A percentile compares a stretch with the other conserved stretches of the same genome.
These are phyloP conservation scores for Botryosphaeria dothidea DNA, from an alignment of 2,329 filamentous ascomycete genomes.

Conservation along the genomic window DNA sequence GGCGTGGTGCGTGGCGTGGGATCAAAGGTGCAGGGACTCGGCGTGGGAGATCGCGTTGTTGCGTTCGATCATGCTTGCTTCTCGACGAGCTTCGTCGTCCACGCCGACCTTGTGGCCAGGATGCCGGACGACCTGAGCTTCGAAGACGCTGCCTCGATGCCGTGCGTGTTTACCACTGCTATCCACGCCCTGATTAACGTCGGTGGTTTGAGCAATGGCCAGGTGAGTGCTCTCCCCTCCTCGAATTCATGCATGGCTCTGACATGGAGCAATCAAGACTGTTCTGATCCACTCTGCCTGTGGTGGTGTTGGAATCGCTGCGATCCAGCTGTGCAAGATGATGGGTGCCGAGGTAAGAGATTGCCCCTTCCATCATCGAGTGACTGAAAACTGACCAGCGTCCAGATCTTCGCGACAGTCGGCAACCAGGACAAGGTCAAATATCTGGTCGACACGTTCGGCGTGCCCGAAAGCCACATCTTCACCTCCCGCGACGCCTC, in stretches of 20 bases:
- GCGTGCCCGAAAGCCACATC: conserved; percentile 27
- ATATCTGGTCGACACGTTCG: conserved; percentile 14
- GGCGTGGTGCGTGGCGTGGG: conserved; percentile 27
- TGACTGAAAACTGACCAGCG: not conserved
- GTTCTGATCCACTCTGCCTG: conserved; percentile 24
- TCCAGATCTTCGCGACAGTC: conserved; percentile 20
- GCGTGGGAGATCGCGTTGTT: conserved; percentile 26
- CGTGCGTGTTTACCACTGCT: conserved; percentile 26
- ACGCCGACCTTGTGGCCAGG: conserved; percentile 15
- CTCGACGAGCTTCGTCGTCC: conserved; percentile 9
- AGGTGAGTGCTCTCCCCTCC: conserved; percentile 18
- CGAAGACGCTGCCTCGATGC: conserved; percentile 31
- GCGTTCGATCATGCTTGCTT: not conserved
- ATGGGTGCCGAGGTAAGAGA: conserved; percentile 26
- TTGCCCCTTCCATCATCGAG: no score
- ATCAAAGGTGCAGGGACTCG: conserved; percentile 7
- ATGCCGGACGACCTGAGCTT: conserved; percentile 32
- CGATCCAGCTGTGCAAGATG: conserved; percentile 23
- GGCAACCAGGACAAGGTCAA: conserved; percentile 18
- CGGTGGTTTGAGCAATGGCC: conserved; percentile 23
- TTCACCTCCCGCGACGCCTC: conserved; percentile 26
- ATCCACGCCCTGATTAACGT: conserved; percentile 28
- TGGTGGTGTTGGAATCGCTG: conserved; percentile 26
- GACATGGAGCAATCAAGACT: conserved; percentile 18
- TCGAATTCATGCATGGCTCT: not conserved